Percentiles rank a stretch among this genome's conserved stretches.
Conservation (phyloP, 176 grass and related monocot species). For the Oryza glumipatula region DNA sequence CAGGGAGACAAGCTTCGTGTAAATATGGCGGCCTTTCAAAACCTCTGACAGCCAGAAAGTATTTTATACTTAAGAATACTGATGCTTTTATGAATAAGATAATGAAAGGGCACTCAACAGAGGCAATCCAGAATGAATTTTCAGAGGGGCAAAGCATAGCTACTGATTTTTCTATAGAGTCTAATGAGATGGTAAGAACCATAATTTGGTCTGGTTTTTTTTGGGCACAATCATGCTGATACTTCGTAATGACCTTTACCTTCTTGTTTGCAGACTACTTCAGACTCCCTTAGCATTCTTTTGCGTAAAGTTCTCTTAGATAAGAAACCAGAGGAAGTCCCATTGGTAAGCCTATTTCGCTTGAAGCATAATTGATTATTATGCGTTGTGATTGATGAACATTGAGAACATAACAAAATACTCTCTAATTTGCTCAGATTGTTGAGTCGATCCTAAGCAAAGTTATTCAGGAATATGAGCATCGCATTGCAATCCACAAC, state of each 20-base stretch:
- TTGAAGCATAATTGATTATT: conserved; percentile 7
- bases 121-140: conserved; percentile 45
- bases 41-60: conserved; percentile 50
- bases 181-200: conserved; percentile 63
- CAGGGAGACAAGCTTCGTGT: conserved; percentile 45
- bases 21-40: conserved; percentile 59
- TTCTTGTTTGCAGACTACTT: conserved; percentile 53
- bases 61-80: conserved; percentile 79
- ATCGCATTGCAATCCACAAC: conserved; percentile 50
- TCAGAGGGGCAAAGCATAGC: conserved; percentile 50
- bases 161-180: conserved; percentile 54
- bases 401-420: conserved; percentile 29
- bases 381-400: conserved; percentile 15
- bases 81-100: conserved; percentile 85
- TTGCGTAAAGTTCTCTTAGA: conserved; percentile 62
- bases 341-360: conserved; percentile 55
- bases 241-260: conserved; percentile 23
- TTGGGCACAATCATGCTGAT: not conserved
- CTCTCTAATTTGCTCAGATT: conserved; percentile 58
- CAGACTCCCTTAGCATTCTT: conserved; percentile 55
- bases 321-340: conserved; percentile 90
- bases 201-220: conserved; percentile 22
- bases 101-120: conserved; percentile 48
- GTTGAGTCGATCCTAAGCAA: conserved; percentile 79
- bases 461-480: conserved; percentile 78